phyloP scores from a whole-genome alignment of 257 asterid species.

The Penstemon barbatus region DNA sequence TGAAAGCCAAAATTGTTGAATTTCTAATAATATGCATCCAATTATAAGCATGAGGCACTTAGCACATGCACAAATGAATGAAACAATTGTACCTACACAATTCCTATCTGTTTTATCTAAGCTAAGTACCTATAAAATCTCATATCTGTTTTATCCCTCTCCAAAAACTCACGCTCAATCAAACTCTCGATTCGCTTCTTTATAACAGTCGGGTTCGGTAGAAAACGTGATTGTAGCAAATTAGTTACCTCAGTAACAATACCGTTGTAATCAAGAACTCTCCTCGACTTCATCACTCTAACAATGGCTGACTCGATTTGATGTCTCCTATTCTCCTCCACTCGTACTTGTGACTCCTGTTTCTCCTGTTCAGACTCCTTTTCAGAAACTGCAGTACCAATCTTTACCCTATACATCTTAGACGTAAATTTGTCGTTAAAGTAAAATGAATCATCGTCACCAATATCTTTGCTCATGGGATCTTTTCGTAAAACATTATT shows the following conservation, averaged over 20 bases:
- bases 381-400: slow-evolving; percentile 58
- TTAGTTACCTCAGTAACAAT: slow-evolving; percentile 56
- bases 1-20: too few relatives aligned
- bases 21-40: background rate
- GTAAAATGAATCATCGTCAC: slow-evolving; percentile 46
- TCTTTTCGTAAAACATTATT: slow-evolving; percentile 52
- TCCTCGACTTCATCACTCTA: slow-evolving; percentile 57
- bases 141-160: slow-evolving; percentile 49
- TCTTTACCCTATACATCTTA: slow-evolving; percentile 51
- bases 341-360: slow-evolving; percentile 59
- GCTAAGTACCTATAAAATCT: slow-evolving; percentile 51
- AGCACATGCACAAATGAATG: background rate
- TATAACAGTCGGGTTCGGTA: slow-evolving; percentile 53
- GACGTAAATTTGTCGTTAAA: slow-evolving; percentile 52
- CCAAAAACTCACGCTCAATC: slow-evolving; percentile 62
- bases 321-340: slow-evolving; percentile 64
- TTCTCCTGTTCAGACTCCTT: slow-evolving; percentile 67
- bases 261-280: slow-evolving; percentile 56
- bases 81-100: background rate
- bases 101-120: slow-evolving; percentile 21
- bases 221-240: slow-evolving; percentile 56
- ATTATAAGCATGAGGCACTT: too few relatives aligned
- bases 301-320: slow-evolving; percentile 65
- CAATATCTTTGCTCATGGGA: slow-evolving; percentile 65
- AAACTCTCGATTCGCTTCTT: slow-evolving; percentile 64